Conservation (phyloP, 495 filamentous ascomycete genomes). For the Aspergillus saccharolyticus region DNA sequence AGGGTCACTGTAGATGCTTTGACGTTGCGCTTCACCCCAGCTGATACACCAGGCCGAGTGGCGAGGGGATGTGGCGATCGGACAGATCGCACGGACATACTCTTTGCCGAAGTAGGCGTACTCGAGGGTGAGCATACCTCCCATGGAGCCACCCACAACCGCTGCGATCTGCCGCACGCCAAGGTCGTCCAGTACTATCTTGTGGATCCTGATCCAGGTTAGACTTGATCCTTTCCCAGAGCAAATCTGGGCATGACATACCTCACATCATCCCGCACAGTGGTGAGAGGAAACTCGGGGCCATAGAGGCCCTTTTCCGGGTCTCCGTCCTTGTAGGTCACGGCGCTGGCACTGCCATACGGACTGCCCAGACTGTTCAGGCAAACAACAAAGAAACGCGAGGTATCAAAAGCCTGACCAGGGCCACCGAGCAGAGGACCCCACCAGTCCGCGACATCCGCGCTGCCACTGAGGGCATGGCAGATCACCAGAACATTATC, state of each 20-base stretch:
- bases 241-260: slow-evolving; percentile 45
- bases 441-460: slow-evolving; percentile 98
- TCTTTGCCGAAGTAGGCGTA: slow-evolving; percentile 95
- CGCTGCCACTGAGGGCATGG: slow-evolving; percentile 92
- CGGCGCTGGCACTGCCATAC: slow-evolving; percentile 92
- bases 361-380: slow-evolving; percentile 95
- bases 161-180: slow-evolving; percentile 82
- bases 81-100: slow-evolving; percentile 86
- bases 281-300: slow-evolving; percentile 93
- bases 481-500: slow-evolving; percentile 97
- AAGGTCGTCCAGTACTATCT: slow-evolving; percentile 81
- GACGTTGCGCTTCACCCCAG: slow-evolving; percentile 95
- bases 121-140: slow-evolving; percentile 94
- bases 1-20: slow-evolving; percentile 97
- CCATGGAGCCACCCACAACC: slow-evolving; percentile 96
- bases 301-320: slow-evolving; percentile 73
- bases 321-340: slow-evolving; percentile 80
- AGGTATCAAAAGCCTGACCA: slow-evolving; percentile 86
- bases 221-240: slow-evolving; percentile 15
- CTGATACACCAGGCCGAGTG: slow-evolving; percentile 99
- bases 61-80: slow-evolving; percentile 88
- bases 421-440: slow-evolving; percentile 85
- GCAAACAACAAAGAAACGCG: slow-evolving; percentile 90
- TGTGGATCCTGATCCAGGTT: slow-evolving; percentile 65
- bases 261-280: slow-evolving; percentile 92